A percentile compares a stretch with the other conserved stretches of the same genome.
Conservation (phyloP, 73 alveolate genomes). For the Uronychia binucleata region DNA sequence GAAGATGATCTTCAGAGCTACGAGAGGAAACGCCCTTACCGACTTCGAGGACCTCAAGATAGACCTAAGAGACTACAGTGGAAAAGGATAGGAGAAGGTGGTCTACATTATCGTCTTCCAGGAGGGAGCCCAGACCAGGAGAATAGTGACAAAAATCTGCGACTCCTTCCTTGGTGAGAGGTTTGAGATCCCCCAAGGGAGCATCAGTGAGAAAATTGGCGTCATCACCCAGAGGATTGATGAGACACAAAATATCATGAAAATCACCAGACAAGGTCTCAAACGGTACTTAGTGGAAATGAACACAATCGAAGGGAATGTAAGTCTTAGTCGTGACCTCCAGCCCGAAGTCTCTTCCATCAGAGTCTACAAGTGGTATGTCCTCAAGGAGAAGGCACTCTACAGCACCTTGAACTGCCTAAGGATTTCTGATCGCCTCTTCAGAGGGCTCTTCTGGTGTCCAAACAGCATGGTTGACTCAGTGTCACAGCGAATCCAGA, state of each 20-base stretch:
- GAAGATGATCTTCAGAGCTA: constrained; percentile 88
- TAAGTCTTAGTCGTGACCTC: background rate
- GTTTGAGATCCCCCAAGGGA: constrained; percentile 64
- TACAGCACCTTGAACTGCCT: constrained; percentile 24
- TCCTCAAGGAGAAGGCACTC: constrained; percentile 50
- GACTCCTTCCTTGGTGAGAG: constrained; percentile 80
- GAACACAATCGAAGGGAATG: constrained; percentile 18
- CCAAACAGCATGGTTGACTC: constrained; percentile 29
- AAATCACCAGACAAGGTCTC: constrained; percentile 23
- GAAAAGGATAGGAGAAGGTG: constrained; percentile 28
- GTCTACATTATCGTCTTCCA: constrained; percentile 77
- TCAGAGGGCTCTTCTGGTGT: constrained; percentile 66
- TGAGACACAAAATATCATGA: constrained; percentile 39
- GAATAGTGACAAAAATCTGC: constrained; percentile 65
- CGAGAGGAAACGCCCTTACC: constrained; percentile 87
- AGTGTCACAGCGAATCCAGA: background rate
- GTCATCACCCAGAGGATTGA: constrained; percentile 16
- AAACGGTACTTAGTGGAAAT: constrained; percentile 28
- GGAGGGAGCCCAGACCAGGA: constrained; percentile 53
- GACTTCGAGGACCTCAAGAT: constrained; percentile 74
- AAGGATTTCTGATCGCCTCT: constrained; percentile 13
- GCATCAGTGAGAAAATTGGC: constrained; percentile 9
- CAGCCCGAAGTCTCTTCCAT: constrained; percentile 12
- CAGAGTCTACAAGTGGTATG: constrained; percentile 49
- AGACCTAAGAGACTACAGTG: constrained; percentile 15